phyloP scores from a whole-genome alignment of 371 early-diverging fungal genomes.

The Apophysomyces elegans region DNA sequence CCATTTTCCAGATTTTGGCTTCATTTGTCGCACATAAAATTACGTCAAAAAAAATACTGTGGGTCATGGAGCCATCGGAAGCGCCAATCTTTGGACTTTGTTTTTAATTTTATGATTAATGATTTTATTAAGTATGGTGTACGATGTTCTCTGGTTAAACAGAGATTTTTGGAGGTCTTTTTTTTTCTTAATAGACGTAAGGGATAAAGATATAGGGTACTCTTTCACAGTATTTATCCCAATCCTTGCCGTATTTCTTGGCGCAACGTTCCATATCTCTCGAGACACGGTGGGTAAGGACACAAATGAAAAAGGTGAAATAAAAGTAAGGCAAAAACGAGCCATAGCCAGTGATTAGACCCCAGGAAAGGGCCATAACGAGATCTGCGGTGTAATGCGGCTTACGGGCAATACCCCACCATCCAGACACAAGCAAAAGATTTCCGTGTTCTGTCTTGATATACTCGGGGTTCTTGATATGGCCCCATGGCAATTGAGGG shows the following conservation, averaged over 20 bases:
- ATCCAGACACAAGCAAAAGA: slow-evolving; percentile 78
- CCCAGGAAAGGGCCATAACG: slow-evolving; percentile 84
- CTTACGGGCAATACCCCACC: slow-evolving; percentile 89
- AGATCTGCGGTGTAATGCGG: slow-evolving; percentile 89
- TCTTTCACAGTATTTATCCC: slow-evolving; percentile 79
- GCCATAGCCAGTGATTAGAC: slow-evolving; percentile 76
- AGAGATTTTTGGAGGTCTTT: too few species aligned
- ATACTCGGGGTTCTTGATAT: slow-evolving; percentile 73
- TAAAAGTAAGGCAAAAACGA: slow-evolving; percentile 90
- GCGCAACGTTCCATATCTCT: slow-evolving; percentile 86
- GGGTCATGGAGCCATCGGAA: too few species aligned
- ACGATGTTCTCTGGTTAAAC: too few species aligned
- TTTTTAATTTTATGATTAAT: neutral
- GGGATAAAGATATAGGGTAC: slow-evolving; percentile 86
- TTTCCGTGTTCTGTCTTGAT: slow-evolving; percentile 79
- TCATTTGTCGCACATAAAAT: too few species aligned
- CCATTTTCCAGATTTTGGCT: too few species aligned
- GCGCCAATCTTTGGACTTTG: too few species aligned
- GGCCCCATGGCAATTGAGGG: slow-evolving; percentile 70
- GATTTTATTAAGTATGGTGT: neutral
- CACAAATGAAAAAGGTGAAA: slow-evolving; percentile 76
- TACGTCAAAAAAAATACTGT: too few species aligned
- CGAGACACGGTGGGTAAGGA: slow-evolving; percentile 80
- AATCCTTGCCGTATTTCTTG: slow-evolving; percentile 85
- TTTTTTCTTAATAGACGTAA: slow-evolving; percentile 50